A percentile compares a stretch with the other conserved stretches of the same genome.
These are phyloP conservation scores for Botrytis aclada DNA, from an alignment of 2,329 filamentous ascomycete genomes.

Conservation along the genomic window DNA sequence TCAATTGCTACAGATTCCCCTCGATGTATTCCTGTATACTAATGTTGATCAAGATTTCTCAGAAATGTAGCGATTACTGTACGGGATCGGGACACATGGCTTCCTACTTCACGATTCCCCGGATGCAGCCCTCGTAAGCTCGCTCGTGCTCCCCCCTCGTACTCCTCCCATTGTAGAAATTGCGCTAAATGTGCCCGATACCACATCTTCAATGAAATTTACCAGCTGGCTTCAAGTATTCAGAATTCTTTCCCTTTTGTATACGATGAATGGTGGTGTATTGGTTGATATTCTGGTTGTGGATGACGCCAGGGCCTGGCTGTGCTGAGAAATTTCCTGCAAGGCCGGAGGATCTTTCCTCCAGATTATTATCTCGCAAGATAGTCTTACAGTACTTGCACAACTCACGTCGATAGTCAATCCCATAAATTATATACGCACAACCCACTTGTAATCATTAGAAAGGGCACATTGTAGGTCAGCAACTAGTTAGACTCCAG, in stretches of 20 bases:
- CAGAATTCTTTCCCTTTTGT: not conserved
- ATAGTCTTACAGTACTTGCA: not conserved
- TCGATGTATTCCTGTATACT: not conserved
- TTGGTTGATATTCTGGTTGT: not conserved
- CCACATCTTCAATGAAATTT: not conserved
- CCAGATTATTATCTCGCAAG: slow-evolving; percentile 8
- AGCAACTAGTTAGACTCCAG: not conserved
- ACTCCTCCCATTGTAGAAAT: slow-evolving; percentile 9
- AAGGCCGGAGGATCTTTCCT: not conserved
- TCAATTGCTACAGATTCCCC: not conserved
- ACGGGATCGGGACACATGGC: not conserved
- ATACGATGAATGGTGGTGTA: not conserved
- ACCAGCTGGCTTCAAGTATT: not conserved
- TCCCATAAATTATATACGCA: not conserved
- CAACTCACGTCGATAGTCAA: not conserved
- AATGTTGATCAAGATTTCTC: not conserved
- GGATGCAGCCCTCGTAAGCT: not conserved
- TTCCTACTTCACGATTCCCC: not conserved
- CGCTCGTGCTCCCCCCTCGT: slow-evolving; percentile 2
- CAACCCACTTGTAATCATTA: not conserved
- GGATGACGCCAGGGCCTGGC: not conserved
- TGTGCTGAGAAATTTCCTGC: not conserved
- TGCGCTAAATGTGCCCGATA: not conserved
- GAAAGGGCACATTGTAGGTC: not conserved
- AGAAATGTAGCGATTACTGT: not conserved